A percentile compares a stretch with the other conserved stretches of the same genome.
phyloP scores from a whole-genome alignment of 2,329 filamentous ascomycete species.

The Exophiala xenobiotica region DNA sequence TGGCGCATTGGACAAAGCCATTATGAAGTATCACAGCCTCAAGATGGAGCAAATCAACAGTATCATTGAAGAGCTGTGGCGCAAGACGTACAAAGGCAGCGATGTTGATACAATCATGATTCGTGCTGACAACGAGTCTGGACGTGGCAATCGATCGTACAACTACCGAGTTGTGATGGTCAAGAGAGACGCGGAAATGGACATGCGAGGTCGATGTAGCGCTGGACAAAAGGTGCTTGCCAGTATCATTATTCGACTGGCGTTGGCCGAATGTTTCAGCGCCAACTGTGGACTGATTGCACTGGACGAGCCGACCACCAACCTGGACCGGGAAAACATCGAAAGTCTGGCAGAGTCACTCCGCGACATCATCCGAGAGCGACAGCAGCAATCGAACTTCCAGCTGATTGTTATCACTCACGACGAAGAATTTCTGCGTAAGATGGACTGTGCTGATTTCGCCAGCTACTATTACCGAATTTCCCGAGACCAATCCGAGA shows the following conservation, averaged over 20 bases:
- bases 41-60: constrained; percentile 99
- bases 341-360: constrained; percentile 80
- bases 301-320: constrained; percentile 95
- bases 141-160: constrained; percentile 72
- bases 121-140: constrained; percentile 76
- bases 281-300: constrained; percentile 94
- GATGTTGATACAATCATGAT: constrained; percentile 97
- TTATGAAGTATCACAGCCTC: constrained; percentile 92
- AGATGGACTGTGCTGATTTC: constrained; percentile 94
- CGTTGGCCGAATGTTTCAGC: constrained; percentile 93
- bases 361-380: constrained; percentile 79
- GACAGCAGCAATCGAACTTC: constrained; percentile 87
- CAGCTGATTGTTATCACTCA: constrained; percentile 98
- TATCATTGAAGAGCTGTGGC: constrained; percentile 95
- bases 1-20: constrained; percentile 85
- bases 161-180: constrained; percentile 99
- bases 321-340: constrained; percentile 94
- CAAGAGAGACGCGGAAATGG: constrained; percentile 96
- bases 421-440: constrained; percentile 90
- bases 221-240: constrained; percentile 96
- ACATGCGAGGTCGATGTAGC: constrained; percentile 97
- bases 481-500: constrained; percentile 76
- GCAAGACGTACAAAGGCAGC: constrained; percentile 91
- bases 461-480: constrained; percentile 90
- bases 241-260: constrained; percentile 94